Evolutionary conservation across 1,284 basidiomycete genomes (phyloP).

Genomic region (Cryptococcus sp.): DNA sequence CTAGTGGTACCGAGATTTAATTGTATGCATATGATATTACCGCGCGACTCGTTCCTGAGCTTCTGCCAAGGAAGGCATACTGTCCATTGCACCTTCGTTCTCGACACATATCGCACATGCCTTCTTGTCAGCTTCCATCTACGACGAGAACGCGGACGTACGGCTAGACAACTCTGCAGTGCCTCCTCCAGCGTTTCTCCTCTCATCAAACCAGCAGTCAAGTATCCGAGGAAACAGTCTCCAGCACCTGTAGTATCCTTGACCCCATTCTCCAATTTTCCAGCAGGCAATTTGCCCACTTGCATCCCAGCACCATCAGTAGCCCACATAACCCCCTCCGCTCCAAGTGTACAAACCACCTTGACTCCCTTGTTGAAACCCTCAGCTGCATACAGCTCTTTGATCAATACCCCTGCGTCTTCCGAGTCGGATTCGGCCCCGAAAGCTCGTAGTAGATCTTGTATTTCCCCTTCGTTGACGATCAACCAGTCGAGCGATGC

Average conservation of each 20-base stretch:
- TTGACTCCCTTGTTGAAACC: constrained; percentile 14
- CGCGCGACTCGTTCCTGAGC: background rate
- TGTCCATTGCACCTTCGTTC: constrained; percentile 41
- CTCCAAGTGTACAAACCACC: constrained; percentile 40
- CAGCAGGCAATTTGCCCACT: constrained; percentile 32
- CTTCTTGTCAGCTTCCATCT: constrained; percentile 8
- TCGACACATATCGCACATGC: constrained; percentile 45
- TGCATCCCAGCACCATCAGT: constrained; percentile 3
- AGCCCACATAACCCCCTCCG: constrained; percentile 38
- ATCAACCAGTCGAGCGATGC: constrained; percentile 51
- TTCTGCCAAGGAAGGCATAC: constrained; percentile 10
- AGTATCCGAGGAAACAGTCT: constrained; percentile 48
- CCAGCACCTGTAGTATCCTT: constrained; percentile 49
- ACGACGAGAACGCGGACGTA: constrained; percentile 11
- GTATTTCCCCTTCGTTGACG: constrained; percentile 54
- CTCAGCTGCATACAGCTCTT: constrained; percentile 10
- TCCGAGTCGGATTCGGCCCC: background rate
- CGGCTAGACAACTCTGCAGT: constrained; percentile 33
- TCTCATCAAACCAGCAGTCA: constrained; percentile 44
- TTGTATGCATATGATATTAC: no score
- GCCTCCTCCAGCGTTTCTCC: constrained; percentile 24
- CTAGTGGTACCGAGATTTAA: background rate
- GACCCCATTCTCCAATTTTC: constrained; percentile 26
- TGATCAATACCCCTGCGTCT: constrained; percentile 4
- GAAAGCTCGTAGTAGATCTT: constrained; percentile 25